These are phyloP conservation scores for Cardiosporidium cionae DNA, from an alignment of 169 alveolate genomes.

Conservation along the genomic window DNA sequence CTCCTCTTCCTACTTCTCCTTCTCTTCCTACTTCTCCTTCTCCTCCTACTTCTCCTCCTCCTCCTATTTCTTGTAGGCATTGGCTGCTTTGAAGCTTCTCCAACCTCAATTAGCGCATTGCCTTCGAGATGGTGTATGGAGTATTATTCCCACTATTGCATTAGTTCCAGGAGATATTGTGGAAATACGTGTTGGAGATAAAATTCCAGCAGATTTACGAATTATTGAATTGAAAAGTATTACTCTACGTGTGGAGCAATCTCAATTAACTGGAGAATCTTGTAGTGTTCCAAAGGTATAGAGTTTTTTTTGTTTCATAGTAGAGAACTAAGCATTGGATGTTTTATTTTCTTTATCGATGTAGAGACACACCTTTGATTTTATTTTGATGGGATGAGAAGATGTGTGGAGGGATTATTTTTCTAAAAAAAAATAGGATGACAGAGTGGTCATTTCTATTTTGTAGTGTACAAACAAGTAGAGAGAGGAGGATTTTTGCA, in stretches of 20 bases:
- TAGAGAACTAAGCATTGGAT: background rate
- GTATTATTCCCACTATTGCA: slow-evolving; percentile 74
- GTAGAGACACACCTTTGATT: too few species aligned
- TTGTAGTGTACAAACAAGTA: too few species aligned
- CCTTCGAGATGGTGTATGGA: slow-evolving; percentile 86
- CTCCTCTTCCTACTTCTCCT: background rate
- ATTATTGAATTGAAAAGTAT: slow-evolving; percentile 77
- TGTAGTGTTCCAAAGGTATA: slow-evolving; percentile 65
- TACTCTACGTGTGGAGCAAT: slow-evolving; percentile 84
- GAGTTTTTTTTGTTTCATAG: background rate
- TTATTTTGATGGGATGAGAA: too few species aligned
- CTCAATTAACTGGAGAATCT: slow-evolving; percentile 94
- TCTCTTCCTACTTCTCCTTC: background rate
- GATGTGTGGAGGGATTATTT: too few species aligned
- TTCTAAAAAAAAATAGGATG: too few species aligned
- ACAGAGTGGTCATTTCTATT: too few species aligned
- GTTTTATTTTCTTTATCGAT: too few species aligned
- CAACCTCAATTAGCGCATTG: slow-evolving; percentile 86
- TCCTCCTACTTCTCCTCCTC: background rate
- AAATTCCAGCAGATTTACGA: slow-evolving; percentile 96
- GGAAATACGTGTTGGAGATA: slow-evolving; percentile 88
- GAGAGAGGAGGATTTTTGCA: too few species aligned
- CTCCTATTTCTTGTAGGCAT: slow-evolving; percentile 56
- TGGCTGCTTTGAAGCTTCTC: slow-evolving; percentile 88
- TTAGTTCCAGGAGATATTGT: slow-evolving; percentile 96